Base-by-base conservation (phyloP, 1,139 yeast genomes). In the Taphrina betulina region DNA sequence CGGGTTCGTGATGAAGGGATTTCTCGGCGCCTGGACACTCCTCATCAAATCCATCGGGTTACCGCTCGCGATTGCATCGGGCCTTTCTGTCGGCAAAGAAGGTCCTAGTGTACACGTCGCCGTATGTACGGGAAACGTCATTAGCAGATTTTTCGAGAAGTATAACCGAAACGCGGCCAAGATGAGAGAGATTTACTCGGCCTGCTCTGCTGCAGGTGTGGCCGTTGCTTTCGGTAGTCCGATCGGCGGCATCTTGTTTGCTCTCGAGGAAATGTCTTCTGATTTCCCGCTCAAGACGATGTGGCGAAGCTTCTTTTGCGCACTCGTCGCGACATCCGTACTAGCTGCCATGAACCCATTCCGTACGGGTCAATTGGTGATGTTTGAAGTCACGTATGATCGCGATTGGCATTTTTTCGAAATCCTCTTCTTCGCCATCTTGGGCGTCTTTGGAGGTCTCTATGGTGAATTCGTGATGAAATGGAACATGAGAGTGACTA, bases 281-380 rank as follows among this genome's bases (percentile, higher is more conserved):
- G 78, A 77, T 7, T 85, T 88, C 67, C 86, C 83, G 64, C 72
- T 89, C 26, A 77, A 85, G 8, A 85, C 95, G 0, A 78, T 94
- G 68, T 87, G 95, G 95, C 85, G 88, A 65, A 81, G 95, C 1
- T 94, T 90, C 67, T 90, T 88, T 65, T 90, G 96, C 65, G 85
- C 96, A 0, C 72, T 94, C 60, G 80, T 89, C 1, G 96, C 96
- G 0, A 94, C 92, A 0, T 79, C 88, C 0, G 83, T 90, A 0
- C 72, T 92, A 28, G 59, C 63, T 3, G 60, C 59, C 0, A 75
- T 90, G 64, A 86, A 94, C 65, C 97, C 99, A 0, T 92, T 90
- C 67, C 76, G 96, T 66, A 87, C 94, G 0, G 98, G 98, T 1
- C 96, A 90, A 70, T 78, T 92, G 63, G 96, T 92, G 5, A 74